Percentiles rank a stretch among this genome's conserved stretches.
Evolutionary conservation across 2,329 filamentous ascomycete genomes (phyloP).

Genomic region (Verticillium isaacii): DNA sequence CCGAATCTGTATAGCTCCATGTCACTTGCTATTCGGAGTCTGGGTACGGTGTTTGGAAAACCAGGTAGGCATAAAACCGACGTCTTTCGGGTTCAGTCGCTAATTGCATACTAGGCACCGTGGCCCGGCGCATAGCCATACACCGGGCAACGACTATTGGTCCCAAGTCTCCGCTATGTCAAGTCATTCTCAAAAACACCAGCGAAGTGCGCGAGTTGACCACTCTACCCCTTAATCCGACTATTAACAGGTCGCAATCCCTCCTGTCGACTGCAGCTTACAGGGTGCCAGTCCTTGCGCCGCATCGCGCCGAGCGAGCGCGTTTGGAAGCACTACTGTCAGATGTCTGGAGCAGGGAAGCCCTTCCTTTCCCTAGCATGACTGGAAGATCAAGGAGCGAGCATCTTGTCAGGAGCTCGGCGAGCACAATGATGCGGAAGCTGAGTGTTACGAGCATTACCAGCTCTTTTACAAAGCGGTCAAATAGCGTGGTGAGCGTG

Average conservation of each 20-base stretch:
- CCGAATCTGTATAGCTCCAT: slow-evolving; percentile 57
- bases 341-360: slow-evolving; percentile 80
- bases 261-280: slow-evolving; percentile 62
- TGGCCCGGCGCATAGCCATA: slow-evolving; percentile 68
- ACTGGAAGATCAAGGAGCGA: slow-evolving; percentile 59
- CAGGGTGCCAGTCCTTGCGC: slow-evolving; percentile 64
- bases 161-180: slow-evolving; percentile 61
- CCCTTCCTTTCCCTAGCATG: slow-evolving; percentile 81
- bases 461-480: slow-evolving; percentile 69
- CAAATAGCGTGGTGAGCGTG: slow-evolving; percentile 47
- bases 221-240: slow-evolving; percentile 34
- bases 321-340: slow-evolving; percentile 69
- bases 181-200: slow-evolving; percentile 86
- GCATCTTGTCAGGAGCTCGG: slow-evolving; percentile 70
- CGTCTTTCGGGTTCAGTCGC: neutral
- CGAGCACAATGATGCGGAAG: slow-evolving; percentile 82
- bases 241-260: slow-evolving; percentile 75
- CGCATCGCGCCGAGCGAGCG: slow-evolving; percentile 69
- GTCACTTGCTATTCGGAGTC: slow-evolving; percentile 63
- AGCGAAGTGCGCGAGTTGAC: slow-evolving; percentile 57
- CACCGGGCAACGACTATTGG: slow-evolving; percentile 73
- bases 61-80: slow-evolving; percentile 42
- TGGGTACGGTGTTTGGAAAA: slow-evolving; percentile 72
- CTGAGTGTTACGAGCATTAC: slow-evolving; percentile 78
- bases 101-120: slow-evolving; percentile 39